A percentile compares a stretch with the other conserved stretches of the same genome.
These are phyloP conservation scores for Hemerocallis citrina DNA, from an alignment of 106 monocot genomes.

Conservation along the genomic window DNA sequence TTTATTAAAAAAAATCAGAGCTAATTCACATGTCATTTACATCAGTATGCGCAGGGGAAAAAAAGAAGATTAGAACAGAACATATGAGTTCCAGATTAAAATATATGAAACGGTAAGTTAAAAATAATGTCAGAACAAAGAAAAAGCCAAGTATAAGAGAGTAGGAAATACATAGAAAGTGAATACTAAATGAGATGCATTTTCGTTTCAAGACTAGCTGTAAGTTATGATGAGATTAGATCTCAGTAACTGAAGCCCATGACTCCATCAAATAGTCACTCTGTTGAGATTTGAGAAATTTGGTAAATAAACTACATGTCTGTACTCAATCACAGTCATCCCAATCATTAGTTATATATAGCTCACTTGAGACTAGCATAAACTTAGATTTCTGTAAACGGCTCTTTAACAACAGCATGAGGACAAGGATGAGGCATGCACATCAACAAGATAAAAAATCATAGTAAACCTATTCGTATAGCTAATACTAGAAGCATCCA, in stretches of 20 bases:
- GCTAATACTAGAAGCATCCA: neutral
- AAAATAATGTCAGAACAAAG: neutral
- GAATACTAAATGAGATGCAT: neutral
- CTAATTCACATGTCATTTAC: neutral
- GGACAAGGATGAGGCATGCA: neutral
- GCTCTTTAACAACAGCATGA: no score
- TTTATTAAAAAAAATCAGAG: neutral
- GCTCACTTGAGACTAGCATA: neutral
- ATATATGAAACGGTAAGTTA: neutral
- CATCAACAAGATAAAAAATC: no score
- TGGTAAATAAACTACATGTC: no score
- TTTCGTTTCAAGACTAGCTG: neutral
- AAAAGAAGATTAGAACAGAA: neutral
- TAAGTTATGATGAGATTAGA: neutral
- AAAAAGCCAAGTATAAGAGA: neutral
- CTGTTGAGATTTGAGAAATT: no score
- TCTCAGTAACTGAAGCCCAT: neutral
- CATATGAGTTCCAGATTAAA: neutral
- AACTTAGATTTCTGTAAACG: neutral
- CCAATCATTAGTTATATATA: neutral
- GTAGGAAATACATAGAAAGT: neutral
- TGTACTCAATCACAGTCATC: neutral
- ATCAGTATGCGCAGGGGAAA: neutral
- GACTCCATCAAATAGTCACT: no score
- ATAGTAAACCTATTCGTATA: neutral